Percentiles rank a stretch among this genome's conserved stretches.
Conservation (phyloP, 108 stramenopile genomes). For the Pinguiococcus pyrenoidosus region DNA sequence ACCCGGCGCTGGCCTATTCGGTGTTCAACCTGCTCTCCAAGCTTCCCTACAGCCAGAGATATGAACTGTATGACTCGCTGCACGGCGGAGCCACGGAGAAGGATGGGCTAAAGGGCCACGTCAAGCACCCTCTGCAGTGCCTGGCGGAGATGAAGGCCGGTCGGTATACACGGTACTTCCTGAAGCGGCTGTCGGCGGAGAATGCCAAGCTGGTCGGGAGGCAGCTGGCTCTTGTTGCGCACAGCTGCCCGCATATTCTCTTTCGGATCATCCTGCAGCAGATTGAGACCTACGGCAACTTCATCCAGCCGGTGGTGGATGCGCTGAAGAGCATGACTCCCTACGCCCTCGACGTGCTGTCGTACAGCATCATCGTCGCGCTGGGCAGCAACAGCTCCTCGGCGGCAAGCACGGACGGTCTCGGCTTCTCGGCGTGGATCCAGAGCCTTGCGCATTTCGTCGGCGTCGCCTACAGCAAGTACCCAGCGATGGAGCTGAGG, state of each 20-base stretch:
- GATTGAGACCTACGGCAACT: constrained; percentile 85
- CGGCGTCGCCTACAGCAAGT: too few species aligned
- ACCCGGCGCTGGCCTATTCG: too few species aligned
- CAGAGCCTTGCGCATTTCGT: too few species aligned
- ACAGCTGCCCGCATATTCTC: constrained; percentile 69
- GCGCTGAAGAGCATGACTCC: constrained; percentile 57
- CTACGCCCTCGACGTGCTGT: constrained; percentile 67
- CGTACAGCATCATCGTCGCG: constrained; percentile 55
- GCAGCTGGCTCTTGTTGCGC: constrained; percentile 59
- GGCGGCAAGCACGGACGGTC: too few species aligned
- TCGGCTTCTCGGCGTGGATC: too few species aligned
- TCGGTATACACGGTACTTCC: constrained; percentile 46
- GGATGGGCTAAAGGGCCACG: background rate
- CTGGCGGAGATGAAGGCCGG: constrained; percentile 60
- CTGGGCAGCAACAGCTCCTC: constrained; percentile 25
- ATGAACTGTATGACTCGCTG: constrained; percentile 59
- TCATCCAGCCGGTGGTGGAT: constrained; percentile 80
- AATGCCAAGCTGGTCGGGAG: constrained; percentile 41
- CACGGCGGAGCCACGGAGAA: constrained; percentile 40
- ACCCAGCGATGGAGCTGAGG: too few species aligned
- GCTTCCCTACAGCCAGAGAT: constrained; percentile 52
- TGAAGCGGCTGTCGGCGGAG: constrained; percentile 76
- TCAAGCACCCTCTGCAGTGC: constrained; percentile 25
- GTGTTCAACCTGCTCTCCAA: constrained; percentile 33
- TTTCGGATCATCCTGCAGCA: constrained; percentile 63